A percentile compares a stretch with the other conserved stretches of the same genome.
phyloP scores from a whole-genome alignment of 495 filamentous ascomycete genomes.

The Talaromyces trachyspermus region DNA sequence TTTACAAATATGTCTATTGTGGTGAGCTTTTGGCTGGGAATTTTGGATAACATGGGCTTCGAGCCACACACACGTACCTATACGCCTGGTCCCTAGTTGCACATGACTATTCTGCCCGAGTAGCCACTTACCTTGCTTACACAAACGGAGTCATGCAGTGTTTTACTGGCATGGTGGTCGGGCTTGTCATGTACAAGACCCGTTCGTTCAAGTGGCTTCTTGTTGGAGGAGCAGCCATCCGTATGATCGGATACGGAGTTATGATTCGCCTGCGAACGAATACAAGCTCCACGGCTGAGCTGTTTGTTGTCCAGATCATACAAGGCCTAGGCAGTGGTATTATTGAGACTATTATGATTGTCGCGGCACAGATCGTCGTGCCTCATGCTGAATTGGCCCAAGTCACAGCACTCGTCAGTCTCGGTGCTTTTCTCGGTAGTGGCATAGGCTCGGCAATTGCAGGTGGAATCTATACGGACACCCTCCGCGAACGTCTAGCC shows the following conservation, averaged over 20 bases:
- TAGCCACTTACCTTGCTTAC: slow-evolving; percentile 39
- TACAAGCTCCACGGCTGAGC: slow-evolving; percentile 34
- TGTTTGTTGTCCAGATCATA: slow-evolving; percentile 39
- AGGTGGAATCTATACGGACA: slow-evolving; percentile 40
- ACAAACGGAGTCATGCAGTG: slow-evolving; percentile 39
- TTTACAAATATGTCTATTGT: slow-evolving; percentile 34
- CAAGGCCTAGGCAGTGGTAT: slow-evolving; percentile 43
- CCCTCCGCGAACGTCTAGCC: slow-evolving; percentile 23
- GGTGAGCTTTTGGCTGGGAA: slow-evolving; percentile 28
- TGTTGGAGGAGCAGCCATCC: slow-evolving; percentile 29
- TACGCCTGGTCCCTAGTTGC: slow-evolving; percentile 40
- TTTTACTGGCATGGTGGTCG: slow-evolving; percentile 32
- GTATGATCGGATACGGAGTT: slow-evolving; percentile 40
- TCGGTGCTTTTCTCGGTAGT: slow-evolving; percentile 35
- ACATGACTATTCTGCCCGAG: slow-evolving; percentile 28
- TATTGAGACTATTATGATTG: slow-evolving; percentile 35
- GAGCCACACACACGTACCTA: slow-evolving; percentile 37
- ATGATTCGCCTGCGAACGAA: slow-evolving; percentile 42
- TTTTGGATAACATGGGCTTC: slow-evolving; percentile 35
- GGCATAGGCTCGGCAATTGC: slow-evolving; percentile 42
- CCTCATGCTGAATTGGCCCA: slow-evolving; percentile 39
- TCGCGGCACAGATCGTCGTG: slow-evolving; percentile 37
- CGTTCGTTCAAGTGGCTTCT: slow-evolving; percentile 41
- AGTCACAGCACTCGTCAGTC: slow-evolving; percentile 37
- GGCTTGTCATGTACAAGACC: slow-evolving; percentile 33